Conservation (phyloP, 768 basidiomycete genomes). For the Lactarius evosmus region DNA sequence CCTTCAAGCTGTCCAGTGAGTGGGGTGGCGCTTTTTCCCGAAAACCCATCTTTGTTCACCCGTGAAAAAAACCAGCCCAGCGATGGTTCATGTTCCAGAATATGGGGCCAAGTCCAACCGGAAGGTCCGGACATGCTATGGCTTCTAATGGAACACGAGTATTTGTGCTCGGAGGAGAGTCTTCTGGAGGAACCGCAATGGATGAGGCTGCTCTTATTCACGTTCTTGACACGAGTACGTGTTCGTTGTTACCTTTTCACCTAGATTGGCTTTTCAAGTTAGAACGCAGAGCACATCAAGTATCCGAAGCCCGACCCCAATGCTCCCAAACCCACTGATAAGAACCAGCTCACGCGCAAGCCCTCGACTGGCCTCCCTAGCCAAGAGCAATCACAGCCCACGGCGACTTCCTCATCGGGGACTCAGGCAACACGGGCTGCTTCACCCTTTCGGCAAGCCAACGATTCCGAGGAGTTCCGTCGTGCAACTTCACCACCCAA, state of each 20-base stretch:
- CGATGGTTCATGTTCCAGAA: slow-evolving; percentile 99
- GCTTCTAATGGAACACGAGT: slow-evolving; percentile 85
- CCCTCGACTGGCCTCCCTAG: slow-evolving; percentile 38
- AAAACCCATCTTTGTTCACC: neutral
- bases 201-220: slow-evolving; percentile 86
- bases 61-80: slow-evolving; percentile 56
- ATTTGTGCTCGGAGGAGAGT: slow-evolving; percentile 94
- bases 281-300: slow-evolving; percentile 76
- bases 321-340: slow-evolving; percentile 40
- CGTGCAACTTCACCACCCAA: slow-evolving; percentile 65
- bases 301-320: slow-evolving; percentile 65
- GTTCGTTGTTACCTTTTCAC: slow-evolving; percentile 2
- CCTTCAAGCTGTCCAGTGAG: slow-evolving; percentile 96
- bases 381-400: slow-evolving; percentile 21
- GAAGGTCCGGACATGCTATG: slow-evolving; percentile 98
- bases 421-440: slow-evolving; percentile 51
- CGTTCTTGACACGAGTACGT: slow-evolving; percentile 91
- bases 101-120: slow-evolving; percentile 94
- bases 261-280: neutral
- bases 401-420: slow-evolving; percentile 26
- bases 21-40: slow-evolving; percentile 26
- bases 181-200: slow-evolving; percentile 62
- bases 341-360: slow-evolving; percentile 40
- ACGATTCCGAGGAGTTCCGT: slow-evolving; percentile 56
- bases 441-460: slow-evolving; percentile 53